Base-by-base conservation (phyloP, 306 rosid genomes). In the Pterocarpus macrocarpus region DNA sequence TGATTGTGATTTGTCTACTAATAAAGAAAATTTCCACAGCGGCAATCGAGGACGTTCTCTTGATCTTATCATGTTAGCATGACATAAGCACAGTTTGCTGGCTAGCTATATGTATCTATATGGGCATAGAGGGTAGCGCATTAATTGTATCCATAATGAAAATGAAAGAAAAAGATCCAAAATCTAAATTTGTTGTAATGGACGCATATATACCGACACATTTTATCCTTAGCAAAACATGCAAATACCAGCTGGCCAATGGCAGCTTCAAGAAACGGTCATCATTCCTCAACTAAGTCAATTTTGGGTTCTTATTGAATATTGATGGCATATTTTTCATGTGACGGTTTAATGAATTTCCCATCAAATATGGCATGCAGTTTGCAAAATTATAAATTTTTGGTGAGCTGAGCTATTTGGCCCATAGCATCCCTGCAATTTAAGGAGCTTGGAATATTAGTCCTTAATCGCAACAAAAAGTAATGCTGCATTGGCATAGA, bases 1-100 rank as follows among this genome's bases (percentile, higher is more conserved):
- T 80, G 81, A 79, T 56, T 63, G 12, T 59, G 75, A 73, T 83
- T 82, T 80, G 80, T 75, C 85, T 67, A 71, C n/a, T 33, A 33
- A 62, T 63, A 39, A 38, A 11, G 71, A 56, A 39, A 39, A 73
- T 77, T 52, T 64, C 83, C 83, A 15, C 22, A 52, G 49, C 75
- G 55, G 65, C 75, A 75, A 75, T 68, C 64, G 10, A 52, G 47
- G 43, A 75, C 84, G 79, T 82, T 82, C 82, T 63, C 55, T 76
- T 50, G 16, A 47, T 7, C 79, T 50, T 69, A 56, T 67, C 47
- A 78, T 69, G 35, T 8, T 67, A 49, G 77, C 69, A 83, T 78
- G 76, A 79, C 67, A 78, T 44, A 65, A 64, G 32, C 4, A 57
- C 83, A 73, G 80, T 78, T 1, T 4, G 65, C 52, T 78, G 80